phyloP scores from a whole-genome alignment of 805 yeast species.

The Lachancea nothofagi region DNA sequence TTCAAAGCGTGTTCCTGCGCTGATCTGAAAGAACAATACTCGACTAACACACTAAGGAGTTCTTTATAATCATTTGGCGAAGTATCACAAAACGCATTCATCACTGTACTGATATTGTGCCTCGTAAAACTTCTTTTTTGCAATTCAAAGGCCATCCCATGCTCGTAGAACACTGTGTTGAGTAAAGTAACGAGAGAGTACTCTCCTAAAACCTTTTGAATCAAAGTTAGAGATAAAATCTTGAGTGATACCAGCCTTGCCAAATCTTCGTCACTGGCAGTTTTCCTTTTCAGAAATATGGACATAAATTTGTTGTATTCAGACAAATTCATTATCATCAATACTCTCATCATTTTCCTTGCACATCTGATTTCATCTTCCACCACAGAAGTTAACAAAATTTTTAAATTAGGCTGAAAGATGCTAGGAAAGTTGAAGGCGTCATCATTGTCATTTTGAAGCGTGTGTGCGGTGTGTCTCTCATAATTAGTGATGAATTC shows the following conservation, averaged over 20 bases:
- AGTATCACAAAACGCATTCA: conserved; percentile 14
- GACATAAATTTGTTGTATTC: conserved; percentile 32
- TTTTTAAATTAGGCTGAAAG: conserved; percentile 28
- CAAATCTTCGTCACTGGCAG: conserved; percentile 20
- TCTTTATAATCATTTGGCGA: conserved; percentile 9
- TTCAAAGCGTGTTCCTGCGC: conserved; percentile 11
- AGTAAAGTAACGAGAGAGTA: conserved; percentile 16
- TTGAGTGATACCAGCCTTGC: conserved; percentile 23
- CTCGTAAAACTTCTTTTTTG: conserved; percentile 22
- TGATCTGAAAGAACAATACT: conserved; percentile 20
- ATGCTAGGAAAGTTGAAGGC: conserved; percentile 24
- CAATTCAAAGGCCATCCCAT: conserved; percentile 19
- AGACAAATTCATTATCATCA: conserved; percentile 19
- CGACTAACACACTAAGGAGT: conserved; percentile 19
- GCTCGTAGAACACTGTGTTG: conserved; percentile 4
- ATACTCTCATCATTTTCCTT: conserved; percentile 20
- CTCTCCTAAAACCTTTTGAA: conserved; percentile 22
- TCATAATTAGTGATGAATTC: neutral
- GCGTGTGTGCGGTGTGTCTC: neutral
- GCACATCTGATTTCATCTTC: conserved; percentile 6
- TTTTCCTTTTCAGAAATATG: conserved; percentile 28
- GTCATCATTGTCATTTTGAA: neutral
- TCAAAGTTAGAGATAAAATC: conserved; percentile 25
- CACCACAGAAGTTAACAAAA: conserved; percentile 12
- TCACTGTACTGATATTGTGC: conserved; percentile 18